These are phyloP conservation scores for grape (Vitis vinifera) DNA, from an alignment of 164 flowering plant genomes.

Conservation along the genomic window DNA sequence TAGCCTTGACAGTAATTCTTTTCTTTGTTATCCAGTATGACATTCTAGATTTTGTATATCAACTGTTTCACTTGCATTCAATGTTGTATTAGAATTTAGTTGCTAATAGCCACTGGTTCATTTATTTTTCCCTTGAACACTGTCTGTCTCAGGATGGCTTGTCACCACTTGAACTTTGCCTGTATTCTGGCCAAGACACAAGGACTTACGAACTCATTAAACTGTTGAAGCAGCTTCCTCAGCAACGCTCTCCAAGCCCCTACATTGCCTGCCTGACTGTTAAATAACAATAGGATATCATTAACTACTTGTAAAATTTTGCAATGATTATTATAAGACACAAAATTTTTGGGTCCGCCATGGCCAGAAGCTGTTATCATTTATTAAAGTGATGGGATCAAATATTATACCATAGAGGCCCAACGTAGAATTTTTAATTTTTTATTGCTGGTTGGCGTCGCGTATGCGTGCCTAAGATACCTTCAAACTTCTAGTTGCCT, in stretches of 20 bases:
- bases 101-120: neutral
- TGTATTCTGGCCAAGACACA: constrained; percentile 62
- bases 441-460: too few relatives aligned
- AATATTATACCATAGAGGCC: too few relatives aligned
- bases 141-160: constrained; percentile 62
- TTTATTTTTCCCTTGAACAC: neutral
- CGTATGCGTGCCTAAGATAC: too few relatives aligned
- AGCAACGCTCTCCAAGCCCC: constrained; percentile 10
- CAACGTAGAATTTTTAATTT: too few relatives aligned
- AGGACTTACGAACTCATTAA: constrained; percentile 78
- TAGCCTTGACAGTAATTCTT: neutral
- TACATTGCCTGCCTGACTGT: too few relatives aligned
- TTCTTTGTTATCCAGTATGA: neutral
- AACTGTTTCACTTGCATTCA: neutral
- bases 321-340: too few relatives aligned
- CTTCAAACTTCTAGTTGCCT: too few relatives aligned
- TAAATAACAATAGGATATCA: too few relatives aligned
- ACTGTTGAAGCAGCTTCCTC: constrained; percentile 65
- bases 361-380: too few relatives aligned
- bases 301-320: too few relatives aligned
- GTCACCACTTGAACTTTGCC: constrained; percentile 83
- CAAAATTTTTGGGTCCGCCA: too few relatives aligned
- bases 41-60: neutral
- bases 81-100: neutral
- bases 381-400: too few relatives aligned